Evolutionary conservation across 2,329 filamentous ascomycete genomes (phyloP), one percentile per base, ranked within the genome.

Genomic region (Mariannaea sp.): DNA sequence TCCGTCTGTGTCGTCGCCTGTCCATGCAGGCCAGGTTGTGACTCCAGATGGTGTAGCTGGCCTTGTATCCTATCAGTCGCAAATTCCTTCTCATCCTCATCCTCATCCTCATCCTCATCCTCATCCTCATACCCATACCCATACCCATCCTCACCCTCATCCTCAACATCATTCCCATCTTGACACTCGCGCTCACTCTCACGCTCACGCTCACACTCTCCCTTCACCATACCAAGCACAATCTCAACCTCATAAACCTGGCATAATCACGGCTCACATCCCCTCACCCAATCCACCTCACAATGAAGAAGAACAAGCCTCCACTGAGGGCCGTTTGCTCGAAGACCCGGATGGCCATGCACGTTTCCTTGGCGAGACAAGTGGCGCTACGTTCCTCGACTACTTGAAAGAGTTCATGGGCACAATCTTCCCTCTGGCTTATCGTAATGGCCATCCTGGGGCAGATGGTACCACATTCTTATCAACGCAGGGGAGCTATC

Each of bases 361-460:
- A 1, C 74, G 77, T 10, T 80, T 77, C 59, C 71, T 78, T 2
- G 79, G 79, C 32, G 75, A 76, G 60, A 80, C 77, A 7, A 79
- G 77, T 17, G 77, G 77, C 13, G 76, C 77, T 9, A 77, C 74
- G 1, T 80, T 80, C 47, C 71, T 80, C 5, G 78, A 81, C 52
- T 68, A 75, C 14, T 63, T 81, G 35, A 80, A 80, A 56, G 72
- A 73, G 44, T 75, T 80, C 53, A 77, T 81, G 67, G 65, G 66
- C 32, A 73, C 71, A 12, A 66, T 74, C 14, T 60, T 73, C 16
- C 68, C 70, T n/a, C 60, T 74, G 16, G 69, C 68, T 2, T 64
- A 66, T 41, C 62, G 61, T 17, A 59, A 64, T 30, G 55, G 58
- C 35, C 58, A 58, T 9, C 60, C 55, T 10, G 53, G 53, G 5